Evolutionary conservation across 129 eudicot species (phyloP).

Genomic region (Tagetes patula): DNA sequence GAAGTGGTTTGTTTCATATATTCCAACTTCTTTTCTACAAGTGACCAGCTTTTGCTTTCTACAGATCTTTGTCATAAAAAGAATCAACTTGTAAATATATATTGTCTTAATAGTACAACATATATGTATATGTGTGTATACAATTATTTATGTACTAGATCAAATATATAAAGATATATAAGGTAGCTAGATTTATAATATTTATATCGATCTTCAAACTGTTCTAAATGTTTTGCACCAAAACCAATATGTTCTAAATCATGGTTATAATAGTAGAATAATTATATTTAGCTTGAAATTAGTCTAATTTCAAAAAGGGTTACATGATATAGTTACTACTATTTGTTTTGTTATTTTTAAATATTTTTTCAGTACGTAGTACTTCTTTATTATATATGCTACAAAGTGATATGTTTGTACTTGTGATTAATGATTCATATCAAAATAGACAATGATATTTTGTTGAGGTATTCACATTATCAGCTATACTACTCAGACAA

Average conservation of each 20-base stretch:
- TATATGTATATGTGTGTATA: not conserved
- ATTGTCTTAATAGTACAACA: conserved; percentile 17
- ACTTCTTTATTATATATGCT: not conserved
- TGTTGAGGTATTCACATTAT: not conserved
- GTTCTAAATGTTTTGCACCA: conserved; percentile 17
- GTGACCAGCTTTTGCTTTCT: conserved; percentile 39
- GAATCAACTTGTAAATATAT: conserved; percentile 32
- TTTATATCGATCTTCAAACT: not conserved
- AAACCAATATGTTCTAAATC: conserved; percentile 13
- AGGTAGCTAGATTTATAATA: not conserved
- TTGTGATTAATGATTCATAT: not conserved
- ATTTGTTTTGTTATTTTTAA: not conserved
- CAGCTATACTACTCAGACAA: not conserved
- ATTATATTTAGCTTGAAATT: not conserved
- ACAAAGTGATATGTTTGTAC: not conserved
- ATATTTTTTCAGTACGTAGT: not conserved
- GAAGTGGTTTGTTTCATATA: conserved; percentile 43
- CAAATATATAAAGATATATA: not conserved
- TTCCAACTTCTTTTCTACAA: conserved; percentile 44
- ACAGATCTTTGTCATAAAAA: conserved; percentile 35
- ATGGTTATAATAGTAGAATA: not conserved
- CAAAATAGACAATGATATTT: not conserved
- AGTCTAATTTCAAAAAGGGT: not conserved
- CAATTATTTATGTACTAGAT: not conserved
- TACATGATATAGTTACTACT: not conserved